Percentiles rank a stretch among this genome's conserved stretches.
phyloP scores from a whole-genome alignment of 2,329 filamentous ascomycete genomes.

The Exophiala aquamarina region DNA sequence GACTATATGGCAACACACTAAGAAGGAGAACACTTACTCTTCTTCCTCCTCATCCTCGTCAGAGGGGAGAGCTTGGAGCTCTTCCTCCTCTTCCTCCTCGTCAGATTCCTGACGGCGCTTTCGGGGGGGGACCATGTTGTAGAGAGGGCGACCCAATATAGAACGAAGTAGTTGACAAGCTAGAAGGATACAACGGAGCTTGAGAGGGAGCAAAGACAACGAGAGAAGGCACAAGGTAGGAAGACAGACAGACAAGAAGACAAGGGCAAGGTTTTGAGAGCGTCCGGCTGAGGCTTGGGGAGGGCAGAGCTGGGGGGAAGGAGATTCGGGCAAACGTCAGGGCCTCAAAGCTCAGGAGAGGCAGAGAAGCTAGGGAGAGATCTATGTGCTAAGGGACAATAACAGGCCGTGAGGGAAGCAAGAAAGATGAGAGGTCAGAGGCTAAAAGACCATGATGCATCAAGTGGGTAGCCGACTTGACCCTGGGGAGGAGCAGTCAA shows the following conservation, averaged over 20 bases:
- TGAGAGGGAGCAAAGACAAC: conserved; percentile 20
- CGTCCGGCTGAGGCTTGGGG: conserved; percentile 14
- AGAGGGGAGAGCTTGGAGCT: conserved; percentile 49
- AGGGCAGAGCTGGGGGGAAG: conserved; percentile 15
- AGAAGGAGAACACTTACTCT: conserved; percentile 35
- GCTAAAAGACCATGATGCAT: conserved; percentile 4
- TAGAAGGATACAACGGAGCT: conserved; percentile 33
- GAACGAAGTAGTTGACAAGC: conserved; percentile 33
- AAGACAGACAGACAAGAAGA: conserved; percentile 21
- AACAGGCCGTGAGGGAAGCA: conserved; percentile 7
- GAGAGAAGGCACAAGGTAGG: conserved; percentile 21
- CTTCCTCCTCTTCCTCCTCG: conserved; percentile 47
- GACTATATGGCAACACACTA: not conserved
- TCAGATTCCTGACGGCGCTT: conserved; percentile 52
- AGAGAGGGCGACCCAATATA: conserved; percentile 8
- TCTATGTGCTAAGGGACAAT: conserved; percentile 1
- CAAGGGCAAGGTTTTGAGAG: conserved; percentile 7
- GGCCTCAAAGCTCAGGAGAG: conserved; percentile 9
- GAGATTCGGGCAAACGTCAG: conserved; percentile 22
- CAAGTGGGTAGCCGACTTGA: conserved; percentile 3
- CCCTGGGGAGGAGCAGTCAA: conserved; percentile 7
- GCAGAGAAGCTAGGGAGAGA: conserved; percentile 8
- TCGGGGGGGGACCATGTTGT: conserved; percentile 44
- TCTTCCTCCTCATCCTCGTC: conserved; percentile 53
- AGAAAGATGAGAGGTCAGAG: conserved; percentile 11